phyloP scores from a whole-genome alignment of 495 filamentous ascomycete species.

The Chaetomium tenue region DNA sequence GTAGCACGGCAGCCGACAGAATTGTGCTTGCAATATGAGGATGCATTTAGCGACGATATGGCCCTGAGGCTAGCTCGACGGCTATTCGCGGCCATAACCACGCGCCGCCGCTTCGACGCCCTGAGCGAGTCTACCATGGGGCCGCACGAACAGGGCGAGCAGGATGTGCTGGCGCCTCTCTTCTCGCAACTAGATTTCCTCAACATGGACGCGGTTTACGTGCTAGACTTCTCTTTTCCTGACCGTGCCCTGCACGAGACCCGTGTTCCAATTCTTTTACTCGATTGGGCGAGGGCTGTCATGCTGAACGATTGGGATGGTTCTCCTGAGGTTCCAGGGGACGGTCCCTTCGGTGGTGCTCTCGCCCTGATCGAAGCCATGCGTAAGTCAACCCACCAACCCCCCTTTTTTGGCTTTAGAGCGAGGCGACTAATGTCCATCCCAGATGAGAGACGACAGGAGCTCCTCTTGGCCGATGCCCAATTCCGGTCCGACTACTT shows the following conservation, averaged over 20 bases:
- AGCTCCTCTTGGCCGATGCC: constrained; percentile 61
- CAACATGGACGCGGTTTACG: constrained; percentile 38
- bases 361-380: constrained; percentile 73
- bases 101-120: constrained; percentile 48
- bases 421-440: constrained; percentile 20
- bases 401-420: not conserved
- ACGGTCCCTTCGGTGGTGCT: constrained; percentile 67
- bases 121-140: constrained; percentile 36
- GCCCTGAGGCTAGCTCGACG: constrained; percentile 52
- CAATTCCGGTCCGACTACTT: constrained; percentile 75
- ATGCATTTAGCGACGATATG: constrained; percentile 52
- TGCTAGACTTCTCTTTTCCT: constrained; percentile 47
- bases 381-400: constrained; percentile 48
- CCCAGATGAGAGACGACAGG: constrained; percentile 58
- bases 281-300: constrained; percentile 76
- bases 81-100: constrained; percentile 51
- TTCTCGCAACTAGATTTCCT: constrained; percentile 51
- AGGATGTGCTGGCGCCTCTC: constrained; percentile 47
- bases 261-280: constrained; percentile 55
- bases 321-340: constrained; percentile 61
- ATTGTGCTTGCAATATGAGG: constrained; percentile 55
- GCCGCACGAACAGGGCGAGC: constrained; percentile 31
- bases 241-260: constrained; percentile 52
- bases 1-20: constrained; percentile 42
- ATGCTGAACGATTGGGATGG: constrained; percentile 78